These are phyloP conservation scores for Alternaria alternata DNA, from an alignment of 2,329 filamentous ascomycete genomes.

Conservation along the genomic window DNA sequence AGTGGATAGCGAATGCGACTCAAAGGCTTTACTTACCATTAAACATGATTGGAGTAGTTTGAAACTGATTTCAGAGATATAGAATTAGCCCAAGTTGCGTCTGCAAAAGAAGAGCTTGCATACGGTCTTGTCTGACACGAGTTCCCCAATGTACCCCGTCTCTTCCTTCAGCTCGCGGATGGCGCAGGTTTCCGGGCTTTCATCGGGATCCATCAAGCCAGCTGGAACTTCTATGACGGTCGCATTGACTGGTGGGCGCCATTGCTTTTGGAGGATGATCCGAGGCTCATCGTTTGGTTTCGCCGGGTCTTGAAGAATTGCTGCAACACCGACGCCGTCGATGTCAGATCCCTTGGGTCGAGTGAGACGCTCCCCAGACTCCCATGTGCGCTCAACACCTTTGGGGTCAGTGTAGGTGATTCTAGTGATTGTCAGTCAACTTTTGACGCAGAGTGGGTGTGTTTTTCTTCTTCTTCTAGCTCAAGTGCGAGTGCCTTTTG, in stretches of 20 bases:
- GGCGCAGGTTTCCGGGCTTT: slow-evolving; percentile 65
- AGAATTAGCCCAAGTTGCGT: neutral
- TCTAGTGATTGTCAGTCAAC: slow-evolving; percentile 27
- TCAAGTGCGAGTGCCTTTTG: neutral
- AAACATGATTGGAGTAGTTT: slow-evolving; percentile 53
- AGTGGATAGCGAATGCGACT: neutral
- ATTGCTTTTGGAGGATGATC: slow-evolving; percentile 59
- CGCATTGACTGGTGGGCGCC: slow-evolving; percentile 67
- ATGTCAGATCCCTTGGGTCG: slow-evolving; percentile 68
- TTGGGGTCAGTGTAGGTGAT: slow-evolving; percentile 69
- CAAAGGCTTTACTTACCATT: slow-evolving; percentile 45
- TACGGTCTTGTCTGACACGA: slow-evolving; percentile 36
- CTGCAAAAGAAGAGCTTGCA: neutral
- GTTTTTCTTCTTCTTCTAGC: neutral
- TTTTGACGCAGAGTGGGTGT: neutral
- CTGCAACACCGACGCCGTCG: slow-evolving; percentile 77
- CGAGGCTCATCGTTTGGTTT: slow-evolving; percentile 41
- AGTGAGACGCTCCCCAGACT: slow-evolving; percentile 75
- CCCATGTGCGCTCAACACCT: slow-evolving; percentile 70
- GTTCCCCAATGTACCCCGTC: slow-evolving; percentile 67
- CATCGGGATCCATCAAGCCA: slow-evolving; percentile 67
- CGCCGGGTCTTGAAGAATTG: slow-evolving; percentile 62
- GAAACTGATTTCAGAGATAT: slow-evolving; percentile 29
- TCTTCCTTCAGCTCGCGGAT: slow-evolving; percentile 70
- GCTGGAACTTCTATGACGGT: slow-evolving; percentile 70